Evolutionary conservation across 2,329 filamentous ascomycete genomes (phyloP).

Genomic region (Fusarium aywerte): DNA sequence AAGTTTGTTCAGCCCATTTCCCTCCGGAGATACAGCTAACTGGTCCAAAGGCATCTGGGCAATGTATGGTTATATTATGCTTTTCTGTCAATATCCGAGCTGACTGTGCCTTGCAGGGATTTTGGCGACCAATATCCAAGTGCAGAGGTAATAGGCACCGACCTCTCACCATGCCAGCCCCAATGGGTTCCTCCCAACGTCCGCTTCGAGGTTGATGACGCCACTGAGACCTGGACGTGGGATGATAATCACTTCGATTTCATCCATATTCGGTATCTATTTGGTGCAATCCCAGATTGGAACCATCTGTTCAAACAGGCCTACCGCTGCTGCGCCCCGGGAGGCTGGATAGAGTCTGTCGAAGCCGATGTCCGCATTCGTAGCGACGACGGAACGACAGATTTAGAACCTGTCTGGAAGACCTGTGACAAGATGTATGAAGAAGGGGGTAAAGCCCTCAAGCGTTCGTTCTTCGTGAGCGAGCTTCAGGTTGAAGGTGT

Average conservation of each 20-base stretch:
- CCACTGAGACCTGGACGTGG: constrained; percentile 33
- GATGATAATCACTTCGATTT: constrained; percentile 26
- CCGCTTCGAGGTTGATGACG: constrained; percentile 37
- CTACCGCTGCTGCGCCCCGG: constrained; percentile 34
- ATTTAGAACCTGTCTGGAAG: constrained; percentile 2
- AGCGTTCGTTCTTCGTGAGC: constrained; percentile 28
- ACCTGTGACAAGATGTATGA: constrained; percentile 11
- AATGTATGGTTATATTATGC: background rate
- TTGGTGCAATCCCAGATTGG: constrained; percentile 38
- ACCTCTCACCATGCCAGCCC: constrained; percentile 38
- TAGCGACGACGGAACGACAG: constrained; percentile 32
- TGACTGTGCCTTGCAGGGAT: constrained; percentile 8
- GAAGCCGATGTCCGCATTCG: constrained; percentile 27
- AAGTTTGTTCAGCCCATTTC: background rate
- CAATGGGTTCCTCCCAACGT: constrained; percentile 40
- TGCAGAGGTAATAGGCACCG: constrained; percentile 30
- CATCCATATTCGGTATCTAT: constrained; percentile 36
- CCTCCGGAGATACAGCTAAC: rapidly evolving
- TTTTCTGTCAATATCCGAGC: background rate
- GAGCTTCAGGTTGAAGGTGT: constrained; percentile 26
- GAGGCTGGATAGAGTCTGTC: constrained; percentile 38
- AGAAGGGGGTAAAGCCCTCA: constrained; percentile 26
- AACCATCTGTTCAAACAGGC: constrained; percentile 25
- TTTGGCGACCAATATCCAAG: constrained; percentile 35
- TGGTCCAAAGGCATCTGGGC: constrained; percentile 14